Conservation (phyloP, 2,329 filamentous ascomycete genomes). For the Paradendryphiella salina region DNA sequence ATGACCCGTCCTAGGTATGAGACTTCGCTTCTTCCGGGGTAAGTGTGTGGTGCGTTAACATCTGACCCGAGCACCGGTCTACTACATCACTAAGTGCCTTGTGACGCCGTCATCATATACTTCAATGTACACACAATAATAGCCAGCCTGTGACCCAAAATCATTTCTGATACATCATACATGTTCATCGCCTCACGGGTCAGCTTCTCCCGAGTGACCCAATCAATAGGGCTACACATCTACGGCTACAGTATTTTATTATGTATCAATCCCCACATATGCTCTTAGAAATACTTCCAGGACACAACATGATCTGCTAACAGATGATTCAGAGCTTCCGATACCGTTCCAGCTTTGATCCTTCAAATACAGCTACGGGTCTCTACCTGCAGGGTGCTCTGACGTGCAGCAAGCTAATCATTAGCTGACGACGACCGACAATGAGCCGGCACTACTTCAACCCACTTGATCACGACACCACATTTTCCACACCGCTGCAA, state of each 20-base stretch:
- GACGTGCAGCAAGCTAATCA: conserved; percentile 41
- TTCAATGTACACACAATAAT: conserved; percentile 15
- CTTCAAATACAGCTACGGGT: conserved; percentile 12
- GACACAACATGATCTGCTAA: neutral
- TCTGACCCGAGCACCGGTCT: conserved; percentile 22
- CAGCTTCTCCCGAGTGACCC: conserved; percentile 10
- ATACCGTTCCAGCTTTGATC: conserved; percentile 6
- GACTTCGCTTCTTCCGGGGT: conserved; percentile 18
- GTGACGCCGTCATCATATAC: conserved; percentile 8
- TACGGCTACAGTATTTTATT: conserved; percentile 14
- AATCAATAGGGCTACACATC: conserved; percentile 12
- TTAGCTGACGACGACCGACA: conserved; percentile 31
- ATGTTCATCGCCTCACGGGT: conserved; percentile 4
- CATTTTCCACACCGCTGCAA: conserved; percentile 36
- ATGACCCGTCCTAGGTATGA: conserved; percentile 11
- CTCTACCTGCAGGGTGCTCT: conserved; percentile 22
- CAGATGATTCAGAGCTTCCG: conserved; percentile 6
- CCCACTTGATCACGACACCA: conserved; percentile 30
- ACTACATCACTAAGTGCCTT: conserved; percentile 15
- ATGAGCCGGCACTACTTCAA: conserved; percentile 39
- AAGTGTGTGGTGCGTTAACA: conserved; percentile 9
- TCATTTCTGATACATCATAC: conserved; percentile 1
- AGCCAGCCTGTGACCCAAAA: conserved; percentile 1
- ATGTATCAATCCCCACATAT: conserved; percentile 1
- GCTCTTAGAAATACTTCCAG: neutral